phyloP scores from a whole-genome alignment of 2,329 filamentous ascomycete genomes.

The Pezicula rhizophila region DNA sequence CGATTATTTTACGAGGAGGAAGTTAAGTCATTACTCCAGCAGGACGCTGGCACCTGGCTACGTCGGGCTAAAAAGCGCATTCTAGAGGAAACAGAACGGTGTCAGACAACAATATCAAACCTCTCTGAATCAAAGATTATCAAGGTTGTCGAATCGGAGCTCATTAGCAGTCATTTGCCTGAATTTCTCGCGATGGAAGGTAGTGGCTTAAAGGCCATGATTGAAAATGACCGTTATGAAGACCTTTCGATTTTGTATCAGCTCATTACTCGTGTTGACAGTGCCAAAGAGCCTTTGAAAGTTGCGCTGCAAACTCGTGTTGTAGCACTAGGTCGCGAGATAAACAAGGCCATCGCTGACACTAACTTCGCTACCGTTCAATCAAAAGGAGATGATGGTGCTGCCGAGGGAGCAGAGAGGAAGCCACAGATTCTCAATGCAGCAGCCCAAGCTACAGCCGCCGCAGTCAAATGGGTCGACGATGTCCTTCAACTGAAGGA shows the following conservation, averaged over 20 bases:
- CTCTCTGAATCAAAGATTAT: slow-evolving; percentile 69
- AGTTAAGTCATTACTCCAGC: slow-evolving; percentile 65
- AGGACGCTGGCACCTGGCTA: slow-evolving; percentile 79
- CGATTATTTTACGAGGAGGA: slow-evolving; percentile 69
- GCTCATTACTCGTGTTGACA: slow-evolving; percentile 72
- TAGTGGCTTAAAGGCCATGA: slow-evolving; percentile 82
- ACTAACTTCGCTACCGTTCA: slow-evolving; percentile 40
- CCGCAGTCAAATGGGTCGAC: slow-evolving; percentile 92
- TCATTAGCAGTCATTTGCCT: slow-evolving; percentile 71
- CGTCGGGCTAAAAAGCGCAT: slow-evolving; percentile 69
- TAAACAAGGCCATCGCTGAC: slow-evolving; percentile 63
- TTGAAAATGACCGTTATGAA: slow-evolving; percentile 77
- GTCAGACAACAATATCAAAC: slow-evolving; percentile 71
- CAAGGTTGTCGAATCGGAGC: slow-evolving; percentile 69
- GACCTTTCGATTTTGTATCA: slow-evolving; percentile 78
- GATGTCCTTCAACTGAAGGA: slow-evolving; percentile 81
- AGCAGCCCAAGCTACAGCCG: slow-evolving; percentile 73
- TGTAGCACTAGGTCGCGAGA: slow-evolving; percentile 72
- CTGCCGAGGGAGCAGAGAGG: slow-evolving; percentile 42
- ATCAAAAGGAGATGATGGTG: slow-evolving; percentile 41
- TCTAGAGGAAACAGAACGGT: slow-evolving; percentile 74
- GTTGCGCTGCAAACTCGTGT: slow-evolving; percentile 68
- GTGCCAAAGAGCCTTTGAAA: slow-evolving; percentile 64
- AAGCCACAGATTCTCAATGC: slow-evolving; percentile 46
- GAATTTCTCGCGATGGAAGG: slow-evolving; percentile 81